phyloP scores from a whole-genome alignment of 1,284 basidiomycete genomes.

The Ustilago tritici region DNA sequence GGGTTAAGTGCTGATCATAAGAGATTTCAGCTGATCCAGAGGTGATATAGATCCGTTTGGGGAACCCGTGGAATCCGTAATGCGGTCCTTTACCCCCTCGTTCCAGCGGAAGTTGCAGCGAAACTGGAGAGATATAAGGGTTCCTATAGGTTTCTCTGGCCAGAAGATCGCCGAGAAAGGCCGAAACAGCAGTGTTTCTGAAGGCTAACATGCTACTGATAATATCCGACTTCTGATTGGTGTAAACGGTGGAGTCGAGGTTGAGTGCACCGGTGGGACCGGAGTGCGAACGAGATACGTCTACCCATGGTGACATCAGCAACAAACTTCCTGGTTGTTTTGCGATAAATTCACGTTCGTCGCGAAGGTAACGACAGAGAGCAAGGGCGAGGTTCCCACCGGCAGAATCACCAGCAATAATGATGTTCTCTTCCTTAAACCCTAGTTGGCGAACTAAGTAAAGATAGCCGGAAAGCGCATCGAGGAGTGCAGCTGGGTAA shows the following conservation, averaged over 20 bases:
- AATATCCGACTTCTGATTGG: constrained; percentile 61
- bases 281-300: constrained; percentile 64
- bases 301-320: constrained; percentile 66
- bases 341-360: constrained; percentile 50
- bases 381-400: constrained; percentile 79
- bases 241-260: constrained; percentile 43
- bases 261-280: constrained; percentile 62
- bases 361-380: constrained; percentile 68
- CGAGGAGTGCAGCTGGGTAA: constrained; percentile 63
- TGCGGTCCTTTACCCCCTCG: constrained; percentile 47
- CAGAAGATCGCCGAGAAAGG: constrained; percentile 61
- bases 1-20: constrained; percentile 64
- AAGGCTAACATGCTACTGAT: constrained; percentile 57
- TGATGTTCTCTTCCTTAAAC: constrained; percentile 72
- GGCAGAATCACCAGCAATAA: constrained; percentile 78
- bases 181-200: constrained; percentile 64
- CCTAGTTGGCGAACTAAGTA: constrained; percentile 59
- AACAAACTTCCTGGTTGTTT: constrained; percentile 50
- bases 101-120: constrained; percentile 57
- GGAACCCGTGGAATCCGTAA: constrained; percentile 64
- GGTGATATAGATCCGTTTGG: constrained; percentile 54
- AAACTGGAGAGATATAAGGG: constrained; percentile 64
- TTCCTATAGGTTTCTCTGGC: constrained; percentile 64
- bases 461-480: constrained; percentile 62
- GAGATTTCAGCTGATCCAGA: constrained; percentile 62